Percentiles rank a stretch among this genome's conserved stretches.
These are phyloP conservation scores for Kalmusia sp. DNA, from an alignment of 2,329 filamentous ascomycete species.

Conservation along the genomic window DNA sequence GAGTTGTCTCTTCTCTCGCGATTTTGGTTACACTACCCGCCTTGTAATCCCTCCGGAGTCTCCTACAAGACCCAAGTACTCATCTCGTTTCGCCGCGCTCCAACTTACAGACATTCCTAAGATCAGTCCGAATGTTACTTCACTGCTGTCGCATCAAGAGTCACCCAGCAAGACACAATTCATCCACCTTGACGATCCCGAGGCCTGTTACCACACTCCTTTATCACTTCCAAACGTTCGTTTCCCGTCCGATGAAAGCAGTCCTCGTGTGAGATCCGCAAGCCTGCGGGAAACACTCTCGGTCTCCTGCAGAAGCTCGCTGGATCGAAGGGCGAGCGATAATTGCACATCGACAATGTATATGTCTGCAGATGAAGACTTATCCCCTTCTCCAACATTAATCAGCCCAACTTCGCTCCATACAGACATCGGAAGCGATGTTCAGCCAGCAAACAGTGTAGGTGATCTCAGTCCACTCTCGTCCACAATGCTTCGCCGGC, in stretches of 20 bases:
- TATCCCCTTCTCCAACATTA: background rate
- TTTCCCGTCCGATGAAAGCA: constrained; percentile 8
- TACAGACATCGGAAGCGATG: constrained; percentile 1
- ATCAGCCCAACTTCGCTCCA: constrained; percentile 4
- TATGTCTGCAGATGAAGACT: constrained; percentile 1
- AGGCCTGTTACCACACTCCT: constrained; percentile 6
- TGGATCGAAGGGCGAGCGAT: background rate
- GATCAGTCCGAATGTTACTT: constrained; percentile 8
- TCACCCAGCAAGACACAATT: constrained; percentile 16
- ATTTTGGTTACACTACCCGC: constrained; percentile 12
- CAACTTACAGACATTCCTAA: constrained; percentile 21
- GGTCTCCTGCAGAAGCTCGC: background rate
- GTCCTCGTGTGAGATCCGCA: background rate
- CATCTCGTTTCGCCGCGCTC: constrained; percentile 20
- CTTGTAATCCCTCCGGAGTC: constrained; percentile 28
- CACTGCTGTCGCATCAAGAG: constrained; percentile 16
- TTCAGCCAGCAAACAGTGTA: background rate
- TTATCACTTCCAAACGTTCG: constrained; percentile 17
- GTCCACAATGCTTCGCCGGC: constrained; percentile 13
- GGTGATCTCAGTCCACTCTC: background rate
- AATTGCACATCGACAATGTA: background rate
- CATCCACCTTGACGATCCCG: background rate
- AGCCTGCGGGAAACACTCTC: background rate
- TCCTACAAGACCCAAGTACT: constrained; percentile 29
- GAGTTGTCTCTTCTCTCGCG: constrained; percentile 33